Base-by-base conservation (phyloP, 768 basidiomycete species). In the Mycena olivaceomarginata region DNA sequence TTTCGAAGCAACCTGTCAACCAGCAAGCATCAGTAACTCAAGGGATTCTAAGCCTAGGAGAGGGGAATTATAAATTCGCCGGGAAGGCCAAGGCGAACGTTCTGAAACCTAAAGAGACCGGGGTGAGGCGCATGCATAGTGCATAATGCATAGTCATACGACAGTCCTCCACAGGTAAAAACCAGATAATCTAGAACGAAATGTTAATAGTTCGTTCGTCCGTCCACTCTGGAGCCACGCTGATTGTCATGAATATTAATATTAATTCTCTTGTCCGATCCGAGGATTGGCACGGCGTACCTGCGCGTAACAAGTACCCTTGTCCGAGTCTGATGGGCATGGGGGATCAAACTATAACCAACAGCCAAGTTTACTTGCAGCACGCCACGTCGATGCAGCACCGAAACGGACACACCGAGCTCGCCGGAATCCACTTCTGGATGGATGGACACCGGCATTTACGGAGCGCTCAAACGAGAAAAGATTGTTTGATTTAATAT, bases 61-160 rank as follows among this genome's bases (percentile, higher is more conserved):
- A 57, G 25, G 56, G 25, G 56, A 57, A 57, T 57, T 57, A 31
- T 57, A 57, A 57, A 57, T 57, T 57, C 56, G 56, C 56, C 56
- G 56, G 53, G 56, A 57, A 57, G 56, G n/a, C 31, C 31, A 20
- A n/a, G 20, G 20, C 48, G 16, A 9, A 20, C 20, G 20, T n/a
- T 53, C 51, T 51, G n/a, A 53, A 57, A 31, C 56, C 22, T 57
- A 57, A 57, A 57, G 25, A 53, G 53, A 13, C 56, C 56, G 56
- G 25, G 25, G 56, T 4, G 11, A 8, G 53, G 53, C 5, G 48
- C 16, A 51, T 53, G 20, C 18, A 5, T 53, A 15, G 15, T 15
- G 15, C 9, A 10, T 45, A 15, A 11, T 11, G 11, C 11, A 45
- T 15, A 45, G 15, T 15, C 15, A 15, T 53, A 53, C 51, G 20